These are phyloP conservation scores for Eucalyptus lansdowneana DNA, from an alignment of 345 rosid species.

Conservation along the genomic window DNA sequence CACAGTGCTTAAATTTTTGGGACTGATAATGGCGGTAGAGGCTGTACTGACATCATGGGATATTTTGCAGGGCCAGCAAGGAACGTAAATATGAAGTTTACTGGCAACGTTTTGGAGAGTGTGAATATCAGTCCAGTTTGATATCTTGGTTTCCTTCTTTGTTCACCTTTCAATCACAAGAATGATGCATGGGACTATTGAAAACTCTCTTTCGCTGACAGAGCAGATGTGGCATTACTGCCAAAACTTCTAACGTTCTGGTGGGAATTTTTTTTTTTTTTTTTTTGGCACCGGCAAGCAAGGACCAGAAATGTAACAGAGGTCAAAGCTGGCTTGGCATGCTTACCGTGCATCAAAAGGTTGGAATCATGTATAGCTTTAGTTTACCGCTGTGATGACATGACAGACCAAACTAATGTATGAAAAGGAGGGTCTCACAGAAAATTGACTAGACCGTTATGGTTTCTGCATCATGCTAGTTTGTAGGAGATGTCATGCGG, in stretches of 20 bases:
- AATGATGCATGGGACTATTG: neutral
- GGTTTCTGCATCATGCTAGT: neutral
- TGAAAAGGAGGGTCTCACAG: neutral
- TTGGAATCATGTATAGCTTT: neutral
- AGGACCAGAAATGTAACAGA: neutral
- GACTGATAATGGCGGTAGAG: neutral
- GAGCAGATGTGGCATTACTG: neutral
- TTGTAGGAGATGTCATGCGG: neutral
- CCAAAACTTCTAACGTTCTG: neutral
- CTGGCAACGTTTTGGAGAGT: neutral
- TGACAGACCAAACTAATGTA: neutral
- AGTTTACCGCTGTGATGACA: neutral
- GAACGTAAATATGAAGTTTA: neutral
- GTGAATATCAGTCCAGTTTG: neutral
- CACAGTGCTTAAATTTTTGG: neutral
- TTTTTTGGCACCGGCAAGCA: no score
- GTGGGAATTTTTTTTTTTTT: neutral
- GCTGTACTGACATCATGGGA: neutral
- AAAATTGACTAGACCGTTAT: neutral
- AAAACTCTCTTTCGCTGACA: neutral
- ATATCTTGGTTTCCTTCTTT: neutral
- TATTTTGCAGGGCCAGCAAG: neutral
- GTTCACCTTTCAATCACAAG: neutral
- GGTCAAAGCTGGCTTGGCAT: neutral
- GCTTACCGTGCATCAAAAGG: neutral